Percentiles rank a stretch among this genome's conserved stretches.
These are phyloP conservation scores for Herpetomonas samuelpessoai DNA, from an alignment of 208 protist species.

Conservation along the genomic window DNA sequence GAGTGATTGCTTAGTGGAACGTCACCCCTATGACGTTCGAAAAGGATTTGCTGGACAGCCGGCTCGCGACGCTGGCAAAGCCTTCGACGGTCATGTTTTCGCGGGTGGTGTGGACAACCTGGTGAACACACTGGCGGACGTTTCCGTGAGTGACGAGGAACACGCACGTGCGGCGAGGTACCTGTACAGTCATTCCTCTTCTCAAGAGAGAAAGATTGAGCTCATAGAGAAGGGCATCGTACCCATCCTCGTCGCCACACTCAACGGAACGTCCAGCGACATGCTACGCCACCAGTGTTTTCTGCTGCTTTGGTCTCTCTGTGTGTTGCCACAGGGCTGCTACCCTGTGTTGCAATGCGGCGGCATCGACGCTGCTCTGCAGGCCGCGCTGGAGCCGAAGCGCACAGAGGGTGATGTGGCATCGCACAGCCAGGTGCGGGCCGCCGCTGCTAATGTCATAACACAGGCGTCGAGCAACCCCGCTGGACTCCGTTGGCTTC, in stretches of 20 bases:
- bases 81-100: slow-evolving; percentile 59
- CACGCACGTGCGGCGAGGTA: slow-evolving; percentile 52
- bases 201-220: slow-evolving; percentile 70
- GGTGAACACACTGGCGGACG: slow-evolving; percentile 54
- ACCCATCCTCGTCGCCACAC: slow-evolving; percentile 32
- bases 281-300: slow-evolving; percentile 64
- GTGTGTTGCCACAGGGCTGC: slow-evolving; percentile 74
- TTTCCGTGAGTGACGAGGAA: slow-evolving; percentile 37
- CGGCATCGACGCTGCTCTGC: slow-evolving; percentile 39
- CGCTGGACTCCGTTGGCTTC: slow-evolving; percentile 72
- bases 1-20: slow-evolving; percentile 79
- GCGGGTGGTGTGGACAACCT: slow-evolving; percentile 31
- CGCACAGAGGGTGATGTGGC: too few species aligned
- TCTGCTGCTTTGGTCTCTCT: slow-evolving; percentile 70
- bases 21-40: slow-evolving; percentile 77
- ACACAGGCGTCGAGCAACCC: slow-evolving; percentile 53
- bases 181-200: slow-evolving; percentile 70
- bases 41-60: slow-evolving; percentile 66
- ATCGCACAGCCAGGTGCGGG: slow-evolving; percentile 21
- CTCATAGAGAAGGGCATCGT: slow-evolving; percentile 64
- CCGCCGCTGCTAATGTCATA: slow-evolving; percentile 41
- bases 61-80: slow-evolving; percentile 46
- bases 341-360: slow-evolving; percentile 50
- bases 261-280: slow-evolving; percentile 17
- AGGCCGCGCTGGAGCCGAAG: slow-evolving; percentile 15